A percentile compares a stretch with the other conserved stretches of the same genome.
Evolutionary conservation across 352 stramenopile species (phyloP).

Genomic region (Phytophthora chlamydospora): DNA sequence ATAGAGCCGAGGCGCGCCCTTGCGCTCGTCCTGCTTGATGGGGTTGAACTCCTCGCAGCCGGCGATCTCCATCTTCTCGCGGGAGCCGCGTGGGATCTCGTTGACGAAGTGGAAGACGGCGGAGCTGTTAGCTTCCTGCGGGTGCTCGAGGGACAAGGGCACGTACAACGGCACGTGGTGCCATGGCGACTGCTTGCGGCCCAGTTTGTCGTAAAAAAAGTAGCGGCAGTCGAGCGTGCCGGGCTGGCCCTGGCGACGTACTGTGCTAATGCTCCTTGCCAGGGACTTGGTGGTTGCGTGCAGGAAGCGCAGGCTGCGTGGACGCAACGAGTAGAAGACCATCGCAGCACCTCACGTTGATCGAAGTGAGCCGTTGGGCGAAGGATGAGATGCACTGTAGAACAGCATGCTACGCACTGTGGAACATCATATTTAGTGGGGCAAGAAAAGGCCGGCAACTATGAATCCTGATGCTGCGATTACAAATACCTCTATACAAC

Average conservation of each 20-base stretch:
- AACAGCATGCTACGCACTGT: conserved; percentile 10
- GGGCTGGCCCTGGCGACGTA: conserved; percentile 58
- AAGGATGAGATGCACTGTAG: neutral
- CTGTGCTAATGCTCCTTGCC: conserved; percentile 28
- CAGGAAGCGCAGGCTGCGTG: conserved; percentile 16
- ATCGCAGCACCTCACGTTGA: conserved; percentile 8
- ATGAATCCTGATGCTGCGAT: neutral
- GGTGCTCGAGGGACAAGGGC: conserved; percentile 32
- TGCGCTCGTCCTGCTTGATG: conserved; percentile 98
- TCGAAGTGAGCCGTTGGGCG: neutral
- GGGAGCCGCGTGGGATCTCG: conserved; percentile 92
- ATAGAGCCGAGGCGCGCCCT: conserved; percentile 94
- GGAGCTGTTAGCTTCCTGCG: conserved; percentile 33
- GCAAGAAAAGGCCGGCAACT: conserved; percentile 4
- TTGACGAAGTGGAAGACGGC: conserved; percentile 93
- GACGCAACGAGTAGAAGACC: conserved; percentile 23
- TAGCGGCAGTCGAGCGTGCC: conserved; percentile 83
- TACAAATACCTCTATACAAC: too few relatives aligned
- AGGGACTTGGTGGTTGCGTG: conserved; percentile 17
- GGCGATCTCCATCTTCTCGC: conserved; percentile 95
- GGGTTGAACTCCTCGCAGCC: conserved; percentile 92
- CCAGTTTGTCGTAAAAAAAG: conserved; percentile 79
- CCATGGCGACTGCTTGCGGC: conserved; percentile 90
- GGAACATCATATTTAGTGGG: conserved; percentile 1
- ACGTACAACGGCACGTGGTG: conserved; percentile 92